Percentiles rank a stretch among this genome's conserved stretches.
phyloP scores from a whole-genome alignment of 78 protist species.

The Dictyostelium purpureum region DNA sequence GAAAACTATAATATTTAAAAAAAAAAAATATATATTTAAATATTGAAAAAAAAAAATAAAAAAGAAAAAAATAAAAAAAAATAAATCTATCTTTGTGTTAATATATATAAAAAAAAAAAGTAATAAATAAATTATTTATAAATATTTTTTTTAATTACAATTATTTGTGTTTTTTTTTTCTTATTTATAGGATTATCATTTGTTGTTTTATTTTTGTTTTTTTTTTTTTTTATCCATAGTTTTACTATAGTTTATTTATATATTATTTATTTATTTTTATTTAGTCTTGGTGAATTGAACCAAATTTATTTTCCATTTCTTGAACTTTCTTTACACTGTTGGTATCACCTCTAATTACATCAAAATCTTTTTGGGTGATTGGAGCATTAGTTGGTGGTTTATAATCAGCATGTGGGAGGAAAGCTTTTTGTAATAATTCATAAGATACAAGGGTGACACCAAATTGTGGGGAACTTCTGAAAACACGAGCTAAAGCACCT shows the following conservation, averaged over 20 bases:
- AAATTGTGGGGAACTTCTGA: slow-evolving; percentile 87
- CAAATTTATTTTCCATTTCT: slow-evolving; percentile 77
- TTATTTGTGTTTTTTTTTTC: background rate
- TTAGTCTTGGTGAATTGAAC: slow-evolving; percentile 26
- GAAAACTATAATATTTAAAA: no score
- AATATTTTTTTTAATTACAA: background rate
- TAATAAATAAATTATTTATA: no score
- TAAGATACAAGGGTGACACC: slow-evolving; percentile 88
- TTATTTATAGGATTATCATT: no score
- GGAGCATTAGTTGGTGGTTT: slow-evolving; percentile 81
- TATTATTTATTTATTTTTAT: background rate
- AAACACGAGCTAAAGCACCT: slow-evolving; percentile 83
- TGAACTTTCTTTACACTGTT: slow-evolving; percentile 24
- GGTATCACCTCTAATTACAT: slow-evolving; percentile 17
- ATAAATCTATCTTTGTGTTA: no score
- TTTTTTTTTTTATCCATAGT: background rate
- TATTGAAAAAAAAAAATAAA: no score
- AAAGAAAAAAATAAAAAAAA: no score
- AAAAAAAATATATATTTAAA: no score
- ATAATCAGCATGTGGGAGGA: slow-evolving; percentile 46
- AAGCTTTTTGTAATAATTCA: slow-evolving; percentile 77
- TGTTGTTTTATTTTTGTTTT: background rate
- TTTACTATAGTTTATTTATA: background rate
- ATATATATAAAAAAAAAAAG: no score
- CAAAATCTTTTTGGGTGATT: slow-evolving; percentile 68